Conservation (phyloP, 495 filamentous ascomycete genomes). For the Aspergillus indologenus region DNA sequence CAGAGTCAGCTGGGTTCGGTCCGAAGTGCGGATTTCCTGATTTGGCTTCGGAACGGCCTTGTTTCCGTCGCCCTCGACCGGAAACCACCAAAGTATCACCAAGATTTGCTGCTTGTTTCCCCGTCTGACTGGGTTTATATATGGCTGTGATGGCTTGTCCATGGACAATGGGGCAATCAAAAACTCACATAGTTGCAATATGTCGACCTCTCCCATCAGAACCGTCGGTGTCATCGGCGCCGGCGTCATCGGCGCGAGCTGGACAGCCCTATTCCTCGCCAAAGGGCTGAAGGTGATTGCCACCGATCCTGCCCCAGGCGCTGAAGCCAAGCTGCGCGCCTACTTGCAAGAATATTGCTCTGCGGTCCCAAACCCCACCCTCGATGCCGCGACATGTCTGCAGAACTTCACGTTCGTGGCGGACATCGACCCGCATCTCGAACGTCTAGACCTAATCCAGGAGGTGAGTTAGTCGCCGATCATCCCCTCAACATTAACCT, state of each 20-base stretch:
- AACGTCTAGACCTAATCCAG: constrained; percentile 16
- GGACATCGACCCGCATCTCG: constrained; percentile 14
- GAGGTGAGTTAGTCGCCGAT: constrained; percentile 10
- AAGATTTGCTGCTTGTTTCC: too few species aligned
- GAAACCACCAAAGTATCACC: too few species aligned
- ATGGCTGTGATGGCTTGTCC: not conserved
- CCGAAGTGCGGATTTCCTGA: not conserved
- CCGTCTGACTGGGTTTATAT: not conserved
- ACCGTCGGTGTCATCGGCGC: constrained; percentile 23
- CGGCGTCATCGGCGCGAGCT: constrained; percentile 24
- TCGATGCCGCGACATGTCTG: constrained; percentile 6
- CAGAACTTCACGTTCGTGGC: constrained; percentile 17
- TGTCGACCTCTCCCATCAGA: constrained; percentile 5
- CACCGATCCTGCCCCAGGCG: constrained; percentile 21
- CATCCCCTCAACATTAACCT: not conserved
- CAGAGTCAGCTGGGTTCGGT: too few species aligned
- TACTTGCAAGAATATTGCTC: constrained; percentile 15
- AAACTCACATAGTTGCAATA: not conserved
- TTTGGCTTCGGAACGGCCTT: not conserved
- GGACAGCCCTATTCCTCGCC: constrained; percentile 22
- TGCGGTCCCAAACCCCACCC: constrained; percentile 1
- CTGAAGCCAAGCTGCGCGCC: constrained; percentile 13
- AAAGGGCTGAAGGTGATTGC: constrained; percentile 21
- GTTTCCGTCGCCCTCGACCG: too few species aligned
- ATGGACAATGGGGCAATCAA: not conserved